These are phyloP conservation scores for Hyphodiscus sp. DNA, from an alignment of 2,329 filamentous ascomycete genomes.

Conservation along the genomic window DNA sequence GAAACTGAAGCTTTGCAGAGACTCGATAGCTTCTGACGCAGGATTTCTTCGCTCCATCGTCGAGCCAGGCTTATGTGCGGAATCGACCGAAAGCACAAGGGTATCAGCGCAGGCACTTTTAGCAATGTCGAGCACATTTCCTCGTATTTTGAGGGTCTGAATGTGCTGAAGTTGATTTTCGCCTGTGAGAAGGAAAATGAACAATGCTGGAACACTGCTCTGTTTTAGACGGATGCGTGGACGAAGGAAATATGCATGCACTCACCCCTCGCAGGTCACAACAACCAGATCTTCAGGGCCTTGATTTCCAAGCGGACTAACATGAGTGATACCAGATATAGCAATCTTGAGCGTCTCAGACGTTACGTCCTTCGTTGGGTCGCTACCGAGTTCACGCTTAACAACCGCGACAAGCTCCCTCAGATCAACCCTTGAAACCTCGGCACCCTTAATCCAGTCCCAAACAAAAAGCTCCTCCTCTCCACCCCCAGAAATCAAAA, in stretches of 20 bases:
- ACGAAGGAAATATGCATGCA: constrained; percentile 3
- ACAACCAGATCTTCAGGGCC: constrained; percentile 38
- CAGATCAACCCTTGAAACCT: constrained; percentile 50
- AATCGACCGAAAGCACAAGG: constrained; percentile 46
- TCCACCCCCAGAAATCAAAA: constrained; percentile 80
- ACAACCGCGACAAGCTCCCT: constrained; percentile 41
- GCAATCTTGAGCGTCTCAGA: constrained; percentile 27
- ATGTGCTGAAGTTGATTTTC: constrained; percentile 44
- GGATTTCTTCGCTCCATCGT: constrained; percentile 32
- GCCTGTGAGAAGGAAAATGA: constrained; percentile 53
- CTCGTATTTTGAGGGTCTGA: constrained; percentile 48
- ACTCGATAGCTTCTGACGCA: constrained; percentile 1
- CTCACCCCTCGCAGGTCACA: constrained; percentile 53
- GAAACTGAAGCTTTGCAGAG: constrained; percentile 12
- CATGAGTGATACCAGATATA: constrained; percentile 30
- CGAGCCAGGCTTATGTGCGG: constrained; percentile 44
- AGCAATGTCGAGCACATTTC: constrained; percentile 46
- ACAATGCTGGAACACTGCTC: constrained; percentile 52
- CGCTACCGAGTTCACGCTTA: constrained; percentile 9
- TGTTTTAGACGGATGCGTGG: not conserved
- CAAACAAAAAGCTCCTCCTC: constrained; percentile 74
- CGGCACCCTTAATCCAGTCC: constrained; percentile 56
- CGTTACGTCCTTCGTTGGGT: not conserved
- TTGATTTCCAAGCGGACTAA: constrained; percentile 26
- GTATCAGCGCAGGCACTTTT: constrained; percentile 17